Conservation (phyloP, 192 early-diverging fungal genomes). For the Podila clonocystis region DNA sequence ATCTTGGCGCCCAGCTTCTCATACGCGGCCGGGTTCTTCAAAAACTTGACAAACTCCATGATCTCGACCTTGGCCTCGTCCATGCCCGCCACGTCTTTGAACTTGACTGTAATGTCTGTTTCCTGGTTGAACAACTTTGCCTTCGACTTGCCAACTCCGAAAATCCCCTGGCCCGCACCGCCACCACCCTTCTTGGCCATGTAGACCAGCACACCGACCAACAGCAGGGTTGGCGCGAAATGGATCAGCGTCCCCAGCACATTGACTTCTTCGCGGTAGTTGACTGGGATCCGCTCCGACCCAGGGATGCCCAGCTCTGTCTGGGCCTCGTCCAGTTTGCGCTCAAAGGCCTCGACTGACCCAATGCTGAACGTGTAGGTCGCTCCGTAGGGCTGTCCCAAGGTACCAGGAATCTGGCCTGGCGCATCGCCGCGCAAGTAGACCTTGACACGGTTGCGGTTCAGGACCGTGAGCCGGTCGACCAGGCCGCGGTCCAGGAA, state of each 20-base stretch:
- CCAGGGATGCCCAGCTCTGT: conserved; percentile 91
- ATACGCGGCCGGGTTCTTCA: conserved; percentile 93
- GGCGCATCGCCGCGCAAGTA: conserved; percentile 64
- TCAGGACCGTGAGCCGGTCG: conserved; percentile 89
- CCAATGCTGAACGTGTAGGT: conserved; percentile 92
- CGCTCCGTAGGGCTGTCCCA: conserved; percentile 32
- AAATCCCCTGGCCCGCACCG: conserved; percentile 83
- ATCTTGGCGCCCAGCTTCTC: conserved; percentile 98
- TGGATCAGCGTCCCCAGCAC: conserved; percentile 82
- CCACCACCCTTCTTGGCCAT: conserved; percentile 85
- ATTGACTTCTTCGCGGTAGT: conserved; percentile 90
- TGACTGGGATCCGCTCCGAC: conserved; percentile 91
- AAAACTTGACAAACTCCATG: conserved; percentile 99
- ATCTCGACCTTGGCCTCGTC: conserved; percentile 99
- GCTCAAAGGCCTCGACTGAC: conserved; percentile 95
- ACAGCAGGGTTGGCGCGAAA: conserved; percentile 92
- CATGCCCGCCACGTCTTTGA: conserved; percentile 99
- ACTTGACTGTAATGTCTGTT: conserved; percentile 95
- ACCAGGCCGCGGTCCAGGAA: conserved; percentile 95
- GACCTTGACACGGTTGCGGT: conserved; percentile 87
- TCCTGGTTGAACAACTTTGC: conserved; percentile 99
- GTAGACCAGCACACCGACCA: conserved; percentile 91
- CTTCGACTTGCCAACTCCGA: conserved; percentile 96
- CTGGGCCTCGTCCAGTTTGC: conserved; percentile 90
- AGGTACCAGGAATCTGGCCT: conserved; percentile 62